These are phyloP conservation scores for Wallacemonas sp. DNA, from an alignment of 208 protist species.

Conservation along the genomic window DNA sequence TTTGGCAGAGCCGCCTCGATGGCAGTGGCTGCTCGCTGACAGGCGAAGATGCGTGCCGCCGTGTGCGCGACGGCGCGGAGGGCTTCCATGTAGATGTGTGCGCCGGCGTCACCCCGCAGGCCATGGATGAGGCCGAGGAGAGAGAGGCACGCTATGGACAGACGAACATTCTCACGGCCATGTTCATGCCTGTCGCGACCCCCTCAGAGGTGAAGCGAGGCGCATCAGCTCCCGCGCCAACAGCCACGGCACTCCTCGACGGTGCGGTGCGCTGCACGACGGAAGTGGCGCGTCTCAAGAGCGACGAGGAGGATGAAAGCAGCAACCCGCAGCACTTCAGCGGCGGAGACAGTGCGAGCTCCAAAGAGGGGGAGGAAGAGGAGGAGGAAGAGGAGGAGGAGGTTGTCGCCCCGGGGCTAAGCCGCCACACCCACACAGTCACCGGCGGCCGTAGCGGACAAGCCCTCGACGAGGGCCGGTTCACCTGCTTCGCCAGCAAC, in stretches of 20 bases:
- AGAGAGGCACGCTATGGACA: conserved; percentile 41
- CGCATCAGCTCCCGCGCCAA: too few species aligned
- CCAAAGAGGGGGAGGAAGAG: too few species aligned
- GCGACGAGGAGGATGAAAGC: too few species aligned
- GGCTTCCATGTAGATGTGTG: neutral
- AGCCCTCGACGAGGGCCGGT: neutral
- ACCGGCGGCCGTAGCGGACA: neutral
- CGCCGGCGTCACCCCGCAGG: neutral
- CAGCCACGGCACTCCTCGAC: too few species aligned
- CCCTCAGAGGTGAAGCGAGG: neutral
- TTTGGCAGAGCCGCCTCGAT: conserved; percentile 17
- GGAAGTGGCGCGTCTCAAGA: too few species aligned
- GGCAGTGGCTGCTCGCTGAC: conserved; percentile 2
- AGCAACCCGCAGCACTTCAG: too few species aligned
- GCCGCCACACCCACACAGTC: neutral
- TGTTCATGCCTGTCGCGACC: conserved; percentile 11
- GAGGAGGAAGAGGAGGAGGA: neutral
- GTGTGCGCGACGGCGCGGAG: neutral
- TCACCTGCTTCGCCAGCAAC: conserved; percentile 54
- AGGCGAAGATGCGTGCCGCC: neutral
- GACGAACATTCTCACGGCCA: conserved; percentile 11
- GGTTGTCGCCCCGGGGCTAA: neutral
- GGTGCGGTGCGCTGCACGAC: too few species aligned
- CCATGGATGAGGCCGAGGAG: conserved; percentile 37
- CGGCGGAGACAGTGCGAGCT: too few species aligned